Evolutionary conservation across 2,329 filamentous ascomycete species (phyloP), one percentile per base, ranked within the genome.

Genomic region (Tympanopsis confertula): DNA sequence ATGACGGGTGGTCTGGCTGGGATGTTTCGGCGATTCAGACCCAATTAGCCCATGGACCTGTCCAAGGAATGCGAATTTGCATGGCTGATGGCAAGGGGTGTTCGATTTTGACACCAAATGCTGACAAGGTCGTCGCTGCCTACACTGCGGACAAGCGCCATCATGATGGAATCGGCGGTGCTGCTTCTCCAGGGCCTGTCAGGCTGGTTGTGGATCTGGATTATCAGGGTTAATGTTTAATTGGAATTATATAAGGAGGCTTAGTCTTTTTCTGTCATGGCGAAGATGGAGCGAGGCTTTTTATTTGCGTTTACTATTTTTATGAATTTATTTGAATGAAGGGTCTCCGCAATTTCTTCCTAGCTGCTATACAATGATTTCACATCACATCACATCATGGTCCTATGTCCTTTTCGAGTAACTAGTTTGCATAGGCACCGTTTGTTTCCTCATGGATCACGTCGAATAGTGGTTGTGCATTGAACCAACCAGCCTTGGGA

Each of bases 391-490:
- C n/a, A n/a, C n/a, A n/a, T n/a, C n/a, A n/a, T n/a, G n/a, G n/a
- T n/a, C n/a, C n/a, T n/a, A n/a, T n/a, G n/a, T n/a, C n/a, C n/a
- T n/a, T n/a, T n/a, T n/a, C n/a, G n/a, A n/a, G n/a, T n/a, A n/a
- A n/a, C 24, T 28, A 28, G 10, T 28, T 28, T n/a, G n/a, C 10
- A 28, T 28, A 28, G n/a, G 10, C 24, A 10, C 24, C 24, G n/a
- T 28, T 28, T n/a, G 24, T 28, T n/a, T 28, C 24, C 24, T 28
- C 10, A 28, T 28, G 24, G n/a, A 28, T 28, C 29, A 84, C 58
- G 59, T 85, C 80, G 58, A 86, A 86, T 44, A 79, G 47, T 13
- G 82, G 81, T 59, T 78, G 78, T 4, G 77, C 82, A 47, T 69
- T 76, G 51, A 86, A 87, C 66, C 72, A 86, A 0, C 82, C 82